Evolutionary conservation across 2,329 filamentous ascomycete species (phyloP), one percentile per base, ranked within the genome.

Genomic region (Xylariaceae sp.): DNA sequence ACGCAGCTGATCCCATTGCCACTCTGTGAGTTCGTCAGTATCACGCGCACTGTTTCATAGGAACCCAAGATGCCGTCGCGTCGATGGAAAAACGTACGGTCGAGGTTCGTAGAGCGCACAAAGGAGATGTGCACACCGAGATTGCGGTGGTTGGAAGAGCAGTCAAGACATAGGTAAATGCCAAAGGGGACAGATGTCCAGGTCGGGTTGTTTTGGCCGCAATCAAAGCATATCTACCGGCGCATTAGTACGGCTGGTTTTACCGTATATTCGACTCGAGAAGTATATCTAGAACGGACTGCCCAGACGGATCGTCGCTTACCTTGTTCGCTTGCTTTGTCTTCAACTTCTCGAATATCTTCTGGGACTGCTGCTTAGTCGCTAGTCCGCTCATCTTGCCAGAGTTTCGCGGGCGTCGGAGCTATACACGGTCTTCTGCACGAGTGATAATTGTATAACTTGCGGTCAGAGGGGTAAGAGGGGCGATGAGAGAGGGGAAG

Each of bases 81-180:
- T 50, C 57, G 61, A 35, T 17, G 13, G 13, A 17, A 39, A 73
- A 70, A 80, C 91, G 73, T 89, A 97, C 93, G 92, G 76, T 99
- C 94, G 75, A 99, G 89, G 76, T 97, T 97, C 63, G 93, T 97
- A 63, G 93, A 97, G 71, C 94, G 89, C 71, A 99, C 94, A 80
- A 99, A 99, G 69, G 93, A 97, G 77, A 99, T 97, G 77, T 99
- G 94, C 62, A 97, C 93, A 75, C 94, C 94, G 70, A 99, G 87
- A 76, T 97, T 97, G 69, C 94, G 88, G 77, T 99, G 94, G 75
- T 97, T 92, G 59, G 93, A 89, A 48, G 93, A 97, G 79, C 94
- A 99, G 78, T 99, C 94, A 70, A 99, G 88, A 73, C 94, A 99
- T 18, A 99, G 86, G 75, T 97, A 99, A 74, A 99, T 97, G 72